Evolutionary conservation across 2,329 filamentous ascomycete species (phyloP), one percentile per base, ranked within the genome.

Genomic region (Epichloe coenophiala): DNA sequence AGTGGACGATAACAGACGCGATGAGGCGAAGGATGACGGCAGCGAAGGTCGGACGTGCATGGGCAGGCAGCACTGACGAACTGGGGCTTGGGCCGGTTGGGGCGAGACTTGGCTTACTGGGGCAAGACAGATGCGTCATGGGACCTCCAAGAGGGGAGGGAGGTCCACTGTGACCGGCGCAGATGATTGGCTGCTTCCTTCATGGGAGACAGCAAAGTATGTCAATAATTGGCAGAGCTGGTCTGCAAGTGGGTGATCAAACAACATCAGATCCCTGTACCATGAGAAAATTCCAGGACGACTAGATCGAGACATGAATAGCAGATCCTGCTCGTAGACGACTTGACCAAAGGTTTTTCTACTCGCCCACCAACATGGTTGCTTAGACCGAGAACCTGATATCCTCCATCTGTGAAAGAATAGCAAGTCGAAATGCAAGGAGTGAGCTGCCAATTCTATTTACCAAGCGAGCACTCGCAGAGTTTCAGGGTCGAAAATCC

Each of bases 111-210:
- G 21, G 35, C 4, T 5, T 5, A n/a, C 35, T 39, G 36, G 41
- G 44, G 37, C 44, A 35, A n/a, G 39, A 12, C 27, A 8, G 15
- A 41, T 65, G 65, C 65, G 65, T 68, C 66, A 68, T 68, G 64
- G 55, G 65, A 66, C 63, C 55, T 21, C 7, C 31, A 42, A 5
- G 7, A 17, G 19, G 13, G 33, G 7, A 17, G 19, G 13, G 33
- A 41, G 27, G 6, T 35, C 33, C 44, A 46, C 48, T 40, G 3
- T 40, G 27, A 21, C 3, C 7, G 19, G n/a, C 5, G 21, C 21
- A 15, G 1, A 38, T 43, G 49, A 51, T 51, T 51, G 49, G 49
- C 36, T 45, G 33, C 21, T 17, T 13, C 6, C 15, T 38, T 7
- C 15, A 15, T 9, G 8, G 31, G 31, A 31, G 31, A 31, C 4